Evolutionary conservation across 2,329 filamentous ascomycete genomes (phyloP), one percentile per base, ranked within the genome.

Genomic region (Ascochyta rabiei): DNA sequence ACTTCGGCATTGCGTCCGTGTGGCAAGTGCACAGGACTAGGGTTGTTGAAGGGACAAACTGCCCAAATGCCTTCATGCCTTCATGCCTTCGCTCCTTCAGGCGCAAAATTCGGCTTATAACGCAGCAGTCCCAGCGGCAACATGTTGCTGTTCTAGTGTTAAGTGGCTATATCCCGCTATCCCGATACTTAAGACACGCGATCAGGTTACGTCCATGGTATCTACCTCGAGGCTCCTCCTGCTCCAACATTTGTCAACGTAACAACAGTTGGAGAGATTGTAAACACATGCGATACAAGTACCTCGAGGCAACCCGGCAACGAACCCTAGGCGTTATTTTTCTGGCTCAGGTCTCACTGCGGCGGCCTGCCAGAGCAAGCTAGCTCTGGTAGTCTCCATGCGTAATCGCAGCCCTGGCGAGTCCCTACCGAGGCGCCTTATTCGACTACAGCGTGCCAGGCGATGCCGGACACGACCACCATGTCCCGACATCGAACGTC

Each of bases 341-440:
- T 74, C 70, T 72, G 73, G 73, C 72, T 72, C 74, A 73, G 73
- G 74, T 75, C 75, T 76, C 66, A 76, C 70, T 67, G 69, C 70
- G 74, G 76, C 75, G 70, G 74, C 73, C 76, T 79, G 76, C 77
- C 76, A 77, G 77, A 78, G 77, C 76, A 73, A 75, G 70, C 66
- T 75, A 74, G 76, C 77, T 79, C 77, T 78, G 77, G 78, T 77
- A 79, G 77, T 76, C 76, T 78, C 74, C 73, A 79, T 78, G 76
- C 76, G 75, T 75, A 76, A 71, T 78, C 70, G 78, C 78, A 78
- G 79, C 72, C 71, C 77, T 81, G 77, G 78, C 78, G 76, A 76
- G 77, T 72, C 67, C 72, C 69, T 72, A 77, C 72, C 74, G 77
- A 73, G 76, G 77, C 68, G 76, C 74, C 65, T 74, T 73, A 71